Percentiles rank a stretch among this genome's conserved stretches.
These are phyloP conservation scores for Acrocalymma vagum DNA, from an alignment of 2,329 filamentous ascomycete species.

Conservation along the genomic window DNA sequence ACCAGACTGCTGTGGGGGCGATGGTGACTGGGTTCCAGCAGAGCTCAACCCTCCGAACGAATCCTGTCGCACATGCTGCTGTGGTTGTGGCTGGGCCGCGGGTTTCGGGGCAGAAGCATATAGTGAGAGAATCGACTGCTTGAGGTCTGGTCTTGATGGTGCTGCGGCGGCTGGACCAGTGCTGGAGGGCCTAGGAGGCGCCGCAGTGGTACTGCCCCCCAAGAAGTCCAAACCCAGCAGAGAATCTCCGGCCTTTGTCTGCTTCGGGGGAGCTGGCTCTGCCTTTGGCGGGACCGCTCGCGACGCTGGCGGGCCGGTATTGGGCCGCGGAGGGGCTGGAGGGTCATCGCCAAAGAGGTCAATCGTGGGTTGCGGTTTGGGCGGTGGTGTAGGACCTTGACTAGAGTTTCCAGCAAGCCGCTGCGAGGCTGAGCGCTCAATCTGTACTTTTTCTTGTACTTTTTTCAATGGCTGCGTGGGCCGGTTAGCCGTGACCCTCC, in stretches of 20 bases:
- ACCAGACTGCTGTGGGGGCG: slow-evolving; percentile 51
- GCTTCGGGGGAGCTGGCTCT: slow-evolving; percentile 65
- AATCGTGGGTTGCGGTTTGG: slow-evolving; percentile 54
- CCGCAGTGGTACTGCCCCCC: slow-evolving; percentile 72
- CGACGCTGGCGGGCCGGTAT: slow-evolving; percentile 71
- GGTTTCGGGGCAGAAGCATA: slow-evolving; percentile 86
- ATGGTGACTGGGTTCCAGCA: slow-evolving; percentile 44
- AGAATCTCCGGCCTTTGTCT: slow-evolving; percentile 81
- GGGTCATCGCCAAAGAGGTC: slow-evolving; percentile 86
- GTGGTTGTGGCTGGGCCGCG: slow-evolving; percentile 63
- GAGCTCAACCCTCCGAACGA: slow-evolving; percentile 58
- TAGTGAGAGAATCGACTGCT: slow-evolving; percentile 95
- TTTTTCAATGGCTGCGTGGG: slow-evolving; percentile 66
- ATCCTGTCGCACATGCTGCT: slow-evolving; percentile 62
- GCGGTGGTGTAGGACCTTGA: slow-evolving; percentile 40
- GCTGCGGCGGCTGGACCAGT: slow-evolving; percentile 70
- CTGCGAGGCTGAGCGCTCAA: slow-evolving; percentile 66
- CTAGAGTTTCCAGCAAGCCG: slow-evolving; percentile 50
- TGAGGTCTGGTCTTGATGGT: slow-evolving; percentile 88
- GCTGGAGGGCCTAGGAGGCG: slow-evolving; percentile 81
- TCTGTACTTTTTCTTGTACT: slow-evolving; percentile 75
- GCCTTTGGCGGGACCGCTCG: slow-evolving; percentile 69
- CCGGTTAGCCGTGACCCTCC: slow-evolving; percentile 16
- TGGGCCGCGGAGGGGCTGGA: slow-evolving; percentile 73
- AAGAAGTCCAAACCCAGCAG: slow-evolving; percentile 93